Conservation (phyloP, 768 basidiomycete genomes). For the Phylloporus rhodoxanthus region DNA sequence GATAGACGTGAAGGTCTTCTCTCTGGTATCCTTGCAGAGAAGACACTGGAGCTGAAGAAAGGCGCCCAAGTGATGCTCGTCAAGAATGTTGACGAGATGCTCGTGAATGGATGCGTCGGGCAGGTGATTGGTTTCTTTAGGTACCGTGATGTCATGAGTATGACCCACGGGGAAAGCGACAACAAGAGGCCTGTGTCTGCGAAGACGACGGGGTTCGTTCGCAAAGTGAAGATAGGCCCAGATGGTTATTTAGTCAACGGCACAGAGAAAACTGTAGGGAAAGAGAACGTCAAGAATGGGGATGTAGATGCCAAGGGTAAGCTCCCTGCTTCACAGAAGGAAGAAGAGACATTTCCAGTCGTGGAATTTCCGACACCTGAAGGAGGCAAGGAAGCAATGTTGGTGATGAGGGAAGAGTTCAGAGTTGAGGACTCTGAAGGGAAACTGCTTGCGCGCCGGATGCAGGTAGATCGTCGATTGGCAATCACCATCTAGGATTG, state of each 20-base stretch:
- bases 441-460: slow-evolving; percentile 41
- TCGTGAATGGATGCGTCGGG: slow-evolving; percentile 71
- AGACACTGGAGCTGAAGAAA: slow-evolving; percentile 48
- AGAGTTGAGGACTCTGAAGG: slow-evolving; percentile 49
- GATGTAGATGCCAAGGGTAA: slow-evolving; percentile 20
- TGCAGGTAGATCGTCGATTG: slow-evolving; percentile 31
- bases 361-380: slow-evolving; percentile 42
- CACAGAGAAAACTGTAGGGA: slow-evolving; percentile 13
- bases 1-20: slow-evolving; percentile 50
- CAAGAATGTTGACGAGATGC: slow-evolving; percentile 54
- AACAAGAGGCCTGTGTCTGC: slow-evolving; percentile 16
- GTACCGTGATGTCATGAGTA: slow-evolving; percentile 17
- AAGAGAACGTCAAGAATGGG: slow-evolving; percentile 30
- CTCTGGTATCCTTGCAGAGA: slow-evolving; percentile 56
- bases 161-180: slow-evolving; percentile 19
- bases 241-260: slow-evolving; percentile 23
- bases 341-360: slow-evolving; percentile 40
- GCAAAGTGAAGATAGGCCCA: slow-evolving; percentile 29
- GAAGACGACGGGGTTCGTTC: slow-evolving; percentile 32
- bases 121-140: slow-evolving; percentile 49
- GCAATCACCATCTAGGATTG: neutral
- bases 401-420: slow-evolving; percentile 50
- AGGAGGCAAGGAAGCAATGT: slow-evolving; percentile 40
- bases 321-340: slow-evolving; percentile 29
- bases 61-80: slow-evolving; percentile 66